Evolutionary conservation across 768 basidiomycete genomes (phyloP).

Genomic region (Lyophyllum decastes): DNA sequence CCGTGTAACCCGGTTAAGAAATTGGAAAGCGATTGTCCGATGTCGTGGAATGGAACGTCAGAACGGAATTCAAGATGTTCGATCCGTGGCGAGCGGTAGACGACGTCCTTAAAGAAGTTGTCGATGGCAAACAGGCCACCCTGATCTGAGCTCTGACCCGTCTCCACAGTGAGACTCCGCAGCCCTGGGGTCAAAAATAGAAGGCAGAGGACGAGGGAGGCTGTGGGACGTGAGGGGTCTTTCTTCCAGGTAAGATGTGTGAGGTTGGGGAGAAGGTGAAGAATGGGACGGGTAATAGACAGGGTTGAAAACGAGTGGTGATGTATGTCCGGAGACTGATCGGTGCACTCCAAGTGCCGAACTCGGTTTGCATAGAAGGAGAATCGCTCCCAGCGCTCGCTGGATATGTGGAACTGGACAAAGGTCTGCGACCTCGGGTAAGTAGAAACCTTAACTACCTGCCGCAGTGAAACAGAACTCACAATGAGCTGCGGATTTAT

Average conservation of each 20-base stretch:
- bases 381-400: constrained; percentile 20
- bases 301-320: constrained; percentile 9
- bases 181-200: constrained; percentile 11
- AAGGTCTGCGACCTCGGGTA: neutral
- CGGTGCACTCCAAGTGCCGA: constrained; percentile 21
- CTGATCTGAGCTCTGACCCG: neutral
- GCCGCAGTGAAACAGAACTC: neutral
- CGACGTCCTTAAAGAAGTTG: constrained; percentile 16
- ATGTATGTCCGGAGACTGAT: constrained; percentile 2
- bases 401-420: constrained; percentile 18
- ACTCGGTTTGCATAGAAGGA: constrained; percentile 22
- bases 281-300: constrained; percentile 10
- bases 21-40: constrained; percentile 10
- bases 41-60: constrained; percentile 6
- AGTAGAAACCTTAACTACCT: neutral
- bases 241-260: constrained; percentile 17
- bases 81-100: constrained; percentile 7
- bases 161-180: constrained; percentile 12
- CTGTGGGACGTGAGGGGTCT: constrained; percentile 5
- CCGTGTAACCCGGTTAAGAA: constrained; percentile 5
- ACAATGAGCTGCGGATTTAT: constrained; percentile 1
- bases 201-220: constrained; percentile 12
- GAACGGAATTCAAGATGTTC: constrained; percentile 11
- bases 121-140: constrained; percentile 13
- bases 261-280: constrained; percentile 16